Conservation (phyloP, 305 asterid genomes). For the Solanum hybrid region DNA sequence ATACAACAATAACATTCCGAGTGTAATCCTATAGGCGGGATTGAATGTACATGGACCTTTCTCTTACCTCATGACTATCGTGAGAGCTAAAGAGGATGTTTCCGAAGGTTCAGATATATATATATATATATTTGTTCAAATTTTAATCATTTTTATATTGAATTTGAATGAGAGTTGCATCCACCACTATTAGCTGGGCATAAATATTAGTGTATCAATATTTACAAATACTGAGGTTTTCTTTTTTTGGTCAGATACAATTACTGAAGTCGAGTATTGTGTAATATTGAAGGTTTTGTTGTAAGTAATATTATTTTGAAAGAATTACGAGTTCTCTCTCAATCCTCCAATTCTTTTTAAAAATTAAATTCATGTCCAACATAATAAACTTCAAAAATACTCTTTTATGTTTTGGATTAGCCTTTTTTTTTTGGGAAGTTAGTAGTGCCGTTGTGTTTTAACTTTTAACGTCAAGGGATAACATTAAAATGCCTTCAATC, state of each 20-base stretch:
- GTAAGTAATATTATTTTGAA: not conserved
- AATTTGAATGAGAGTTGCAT: not conserved
- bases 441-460: not conserved
- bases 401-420: not conserved
- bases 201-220: not conserved
- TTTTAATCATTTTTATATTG: not conserved
- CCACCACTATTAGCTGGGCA: not conserved
- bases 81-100: not conserved
- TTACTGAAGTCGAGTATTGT: not conserved
- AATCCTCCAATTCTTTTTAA: not conserved
- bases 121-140: not conserved
- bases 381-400: not conserved
- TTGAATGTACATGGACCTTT: not conserved
- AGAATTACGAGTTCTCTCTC: not conserved
- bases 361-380: not conserved
- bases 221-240: not conserved
- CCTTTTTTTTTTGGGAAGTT: not conserved
- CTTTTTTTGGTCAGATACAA: too few relatives aligned
- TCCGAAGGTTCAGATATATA: not conserved
- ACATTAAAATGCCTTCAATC: not conserved
- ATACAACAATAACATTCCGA: not conserved
- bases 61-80: not conserved
- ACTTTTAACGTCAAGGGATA: not conserved
- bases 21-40: not conserved
- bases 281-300: not conserved